A percentile compares a stretch with the other conserved stretches of the same genome.
phyloP scores from a whole-genome alignment of 2,329 filamentous ascomycete species.

The Fusarium veterinarium region DNA sequence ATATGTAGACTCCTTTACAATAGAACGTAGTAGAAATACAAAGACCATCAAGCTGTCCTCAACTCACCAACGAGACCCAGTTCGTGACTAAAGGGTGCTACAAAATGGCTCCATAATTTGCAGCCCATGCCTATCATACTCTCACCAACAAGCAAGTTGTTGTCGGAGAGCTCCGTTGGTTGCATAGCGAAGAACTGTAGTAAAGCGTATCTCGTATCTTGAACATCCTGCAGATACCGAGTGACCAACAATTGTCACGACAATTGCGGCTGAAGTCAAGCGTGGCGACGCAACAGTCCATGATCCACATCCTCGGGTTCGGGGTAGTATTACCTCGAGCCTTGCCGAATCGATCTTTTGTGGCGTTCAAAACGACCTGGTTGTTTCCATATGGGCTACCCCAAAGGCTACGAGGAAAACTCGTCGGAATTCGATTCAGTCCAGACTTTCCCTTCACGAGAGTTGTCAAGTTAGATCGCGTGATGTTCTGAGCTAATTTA shows the following conservation, averaged over 20 bases:
- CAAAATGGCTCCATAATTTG: not conserved
- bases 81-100: not conserved
- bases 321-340: not conserved
- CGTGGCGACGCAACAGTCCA: not conserved
- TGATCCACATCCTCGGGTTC: not conserved
- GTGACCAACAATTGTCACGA: not conserved
- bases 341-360: not conserved
- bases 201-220: fast-evolving
- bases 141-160: too few relatives aligned
- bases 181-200: fast-evolving
- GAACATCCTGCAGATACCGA: not conserved
- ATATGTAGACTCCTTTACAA: not conserved
- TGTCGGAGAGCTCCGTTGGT: not conserved
- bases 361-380: not conserved
- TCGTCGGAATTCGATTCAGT: not conserved
- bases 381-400: not conserved
- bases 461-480: not conserved
- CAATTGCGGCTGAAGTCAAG: not conserved
- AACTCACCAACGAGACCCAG: not conserved
- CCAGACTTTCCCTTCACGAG: not conserved
- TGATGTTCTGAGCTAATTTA: not conserved
- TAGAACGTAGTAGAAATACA: not conserved
- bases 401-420: not conserved
- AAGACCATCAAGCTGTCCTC: not conserved
- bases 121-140: not conserved